Base-by-base conservation (phyloP, 2,329 filamentous ascomycete genomes). In the Neocatenulostroma microsporum region DNA sequence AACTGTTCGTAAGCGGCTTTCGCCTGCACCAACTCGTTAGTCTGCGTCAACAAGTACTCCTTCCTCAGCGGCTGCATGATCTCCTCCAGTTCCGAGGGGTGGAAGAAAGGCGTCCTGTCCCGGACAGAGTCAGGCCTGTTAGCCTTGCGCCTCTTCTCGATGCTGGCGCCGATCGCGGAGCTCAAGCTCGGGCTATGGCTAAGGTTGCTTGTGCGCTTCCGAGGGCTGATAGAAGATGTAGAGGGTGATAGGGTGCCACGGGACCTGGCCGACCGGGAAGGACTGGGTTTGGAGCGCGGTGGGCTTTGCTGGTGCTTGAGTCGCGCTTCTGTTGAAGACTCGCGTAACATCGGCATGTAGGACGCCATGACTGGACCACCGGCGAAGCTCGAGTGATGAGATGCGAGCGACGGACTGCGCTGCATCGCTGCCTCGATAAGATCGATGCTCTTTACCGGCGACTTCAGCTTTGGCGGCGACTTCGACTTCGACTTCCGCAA, bases 1-100 rank as follows among this genome's bases (percentile, higher is more conserved):
- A 98, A 73, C 64, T 94, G 85, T 61, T 98, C 91, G 69, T 98
- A 98, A 8, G 86, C 84, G 39, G 78, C 78, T 63, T 84, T 89
- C 47, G 89, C 86, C 56, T 58, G 54, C 44, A 36, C 30, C 18
- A 52, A 32, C 19, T 46, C 37, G 51, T 58, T 46, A 58, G 56
- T 44, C 40, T 56, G 45, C 15, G 44, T 47, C 29, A 45, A 28
- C n/a, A 54, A 40, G 36, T 50, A 57, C 21, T 53, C 41, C 17
- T 50, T 37, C 36, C 45, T 47, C 18, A 57, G 31, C 9, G 54
- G 54, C 31, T 39, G 41, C 53, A 58, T 56, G 37, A 58, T 49
- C 8, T 55, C 47, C 34, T 56, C 55, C 35, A 58, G 47, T 34
- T 58, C 55, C 26, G 48, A 53, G 13, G 54, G 53, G n/a, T 55